A percentile compares a stretch with the other conserved stretches of the same genome.
Conservation (phyloP, 768 basidiomycete species). For the Gautieria morchelliformis region DNA sequence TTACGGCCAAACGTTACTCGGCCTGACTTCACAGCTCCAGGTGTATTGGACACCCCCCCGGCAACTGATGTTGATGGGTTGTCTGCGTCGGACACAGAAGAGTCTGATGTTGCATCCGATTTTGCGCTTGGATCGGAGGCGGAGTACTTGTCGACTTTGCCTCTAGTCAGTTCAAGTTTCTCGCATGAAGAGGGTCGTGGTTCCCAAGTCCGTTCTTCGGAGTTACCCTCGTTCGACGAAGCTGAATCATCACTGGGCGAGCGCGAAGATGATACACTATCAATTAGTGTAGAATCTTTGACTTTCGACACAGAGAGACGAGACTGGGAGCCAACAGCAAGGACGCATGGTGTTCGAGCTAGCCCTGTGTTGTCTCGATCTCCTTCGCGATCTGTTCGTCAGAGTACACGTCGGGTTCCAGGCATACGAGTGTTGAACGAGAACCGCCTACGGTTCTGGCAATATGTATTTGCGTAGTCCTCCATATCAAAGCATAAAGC, state of each 20-base stretch:
- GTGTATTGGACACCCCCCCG: constrained; percentile 59
- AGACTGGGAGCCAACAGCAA: neutral
- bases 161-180: neutral
- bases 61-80: constrained; percentile 47
- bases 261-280: neutral
- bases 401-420: neutral
- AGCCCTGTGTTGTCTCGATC: neutral
- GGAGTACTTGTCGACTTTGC: neutral
- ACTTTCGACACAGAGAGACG: neutral
- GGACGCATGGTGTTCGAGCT: neutral
- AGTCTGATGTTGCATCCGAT: neutral
- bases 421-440: neutral
- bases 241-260: neutral
- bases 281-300: neutral
- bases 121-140: neutral
- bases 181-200: neutral
- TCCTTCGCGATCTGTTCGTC: neutral
- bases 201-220: neutral
- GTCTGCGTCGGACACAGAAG: neutral
- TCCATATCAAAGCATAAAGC: neutral
- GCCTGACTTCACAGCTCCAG: constrained; percentile 37
- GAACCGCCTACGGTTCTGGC: neutral
- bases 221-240: neutral
- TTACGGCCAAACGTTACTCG: constrained; percentile 67
- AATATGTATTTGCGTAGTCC: neutral